Conservation (phyloP, 2,329 filamentous ascomycete genomes). For the Aspergillus tanneri region DNA sequence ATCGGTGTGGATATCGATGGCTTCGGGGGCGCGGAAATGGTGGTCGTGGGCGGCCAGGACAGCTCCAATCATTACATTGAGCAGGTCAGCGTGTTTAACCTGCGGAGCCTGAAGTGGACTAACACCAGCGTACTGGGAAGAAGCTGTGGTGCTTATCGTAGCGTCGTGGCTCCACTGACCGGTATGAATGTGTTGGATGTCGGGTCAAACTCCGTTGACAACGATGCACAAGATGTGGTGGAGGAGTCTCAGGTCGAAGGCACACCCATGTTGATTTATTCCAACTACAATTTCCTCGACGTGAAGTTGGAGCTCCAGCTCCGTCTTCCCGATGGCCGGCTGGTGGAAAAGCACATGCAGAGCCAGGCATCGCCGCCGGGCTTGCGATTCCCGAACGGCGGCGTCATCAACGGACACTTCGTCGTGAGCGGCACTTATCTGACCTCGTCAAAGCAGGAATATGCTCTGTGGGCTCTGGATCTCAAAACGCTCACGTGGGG, state of each 20-base stretch:
- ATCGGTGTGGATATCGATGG: conserved; percentile 89
- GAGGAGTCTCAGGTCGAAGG: conserved; percentile 40
- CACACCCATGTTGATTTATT: conserved; percentile 88
- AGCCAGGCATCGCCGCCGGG: conserved; percentile 84
- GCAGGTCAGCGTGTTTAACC: conserved; percentile 96
- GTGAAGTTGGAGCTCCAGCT: conserved; percentile 95
- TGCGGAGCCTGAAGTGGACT: conserved; percentile 93
- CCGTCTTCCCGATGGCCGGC: conserved; percentile 74
- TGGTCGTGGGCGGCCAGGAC: conserved; percentile 94
- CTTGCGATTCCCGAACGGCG: conserved; percentile 91
- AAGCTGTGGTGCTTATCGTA: conserved; percentile 94
- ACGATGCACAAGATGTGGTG: conserved; percentile 36
- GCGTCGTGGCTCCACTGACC: conserved; percentile 80
- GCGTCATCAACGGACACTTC: conserved; percentile 92
- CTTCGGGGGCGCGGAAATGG: conserved; percentile 90
- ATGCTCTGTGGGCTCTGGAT: conserved; percentile 93
- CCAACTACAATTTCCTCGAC: conserved; percentile 97
- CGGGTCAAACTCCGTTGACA: conserved; percentile 42
- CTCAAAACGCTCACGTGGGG: conserved; percentile 87
- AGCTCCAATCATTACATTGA: conserved; percentile 99
- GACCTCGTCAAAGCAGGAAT: conserved; percentile 97
- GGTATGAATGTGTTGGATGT: conserved; percentile 47
- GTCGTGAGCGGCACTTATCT: conserved; percentile 97
- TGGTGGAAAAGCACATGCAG: conserved; percentile 82
- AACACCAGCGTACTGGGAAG: conserved; percentile 82